Base-by-base conservation (phyloP, 2,329 filamentous ascomycete species). In the Grosmannia clavigera region DNA sequence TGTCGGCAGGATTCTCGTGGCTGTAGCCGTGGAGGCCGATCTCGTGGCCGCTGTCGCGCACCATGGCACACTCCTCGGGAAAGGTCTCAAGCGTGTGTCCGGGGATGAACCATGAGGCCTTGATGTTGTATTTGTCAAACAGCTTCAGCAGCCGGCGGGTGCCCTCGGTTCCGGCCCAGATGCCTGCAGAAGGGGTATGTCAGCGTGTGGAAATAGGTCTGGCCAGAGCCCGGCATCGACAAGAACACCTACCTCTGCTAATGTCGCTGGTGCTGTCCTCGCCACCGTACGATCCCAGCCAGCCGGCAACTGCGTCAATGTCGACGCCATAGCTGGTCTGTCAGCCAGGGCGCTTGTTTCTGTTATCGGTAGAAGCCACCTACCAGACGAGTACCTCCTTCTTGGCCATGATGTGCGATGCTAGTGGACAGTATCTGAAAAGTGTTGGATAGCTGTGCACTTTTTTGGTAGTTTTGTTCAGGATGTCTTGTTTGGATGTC, bases 231-330 rank as follows among this genome's bases (percentile, higher is more conserved):
- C 7, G 29, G 29, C 6, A 7, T 35, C 33, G 33, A 35, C 2
- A 35, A 35, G 22, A 1, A 10, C 4, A 35, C 64, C 63, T 66
- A 81, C 84, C 85, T 76, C 86, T 77, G 67, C 81, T 86, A 64
- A 90, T 89, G 65, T 90, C 87, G 67, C 79, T 87, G 1, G 81
- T 83, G 9, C 81, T 85, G 68, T 90, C 86, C 69, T 90, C 81
- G 46, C 87, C 86, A 19, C 85, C 85, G 66, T 91, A 90, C 0
- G 82, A 87, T 0, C 87, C 87, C 0, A 90, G 75, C 87, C 87
- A 90, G 10, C 87, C 86, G 1, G 86, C 82, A 1, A 90, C 84
- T n/a, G 86, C 86, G 64, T 90, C 86, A 31, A 90, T 84, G 63
- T 90, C 87, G 29, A 90, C 83, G 3, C 85, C 84, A 66, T 88